These are phyloP conservation scores for Olyra latifolia DNA, from an alignment of 176 grass and related monocot genomes.

Conservation along the genomic window DNA sequence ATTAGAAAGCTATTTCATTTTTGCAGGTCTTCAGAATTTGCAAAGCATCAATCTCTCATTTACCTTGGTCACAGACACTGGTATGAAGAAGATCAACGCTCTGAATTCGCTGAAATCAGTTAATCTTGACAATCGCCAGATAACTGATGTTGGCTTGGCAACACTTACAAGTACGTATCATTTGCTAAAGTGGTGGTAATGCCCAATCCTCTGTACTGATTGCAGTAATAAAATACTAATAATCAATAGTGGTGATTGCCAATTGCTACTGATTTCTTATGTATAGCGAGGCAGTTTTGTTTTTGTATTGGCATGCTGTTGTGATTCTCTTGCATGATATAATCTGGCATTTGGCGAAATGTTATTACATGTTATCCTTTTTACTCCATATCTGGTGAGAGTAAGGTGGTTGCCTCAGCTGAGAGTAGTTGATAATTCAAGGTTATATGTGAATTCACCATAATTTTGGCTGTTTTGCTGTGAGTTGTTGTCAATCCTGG, in stretches of 20 bases:
- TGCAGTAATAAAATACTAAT: neutral
- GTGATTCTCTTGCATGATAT: neutral
- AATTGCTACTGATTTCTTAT: neutral
- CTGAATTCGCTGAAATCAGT: conserved; percentile 72
- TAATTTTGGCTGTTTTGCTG: neutral
- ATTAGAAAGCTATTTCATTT: conserved; percentile 15
- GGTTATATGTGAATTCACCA: neutral
- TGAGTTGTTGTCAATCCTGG: neutral
- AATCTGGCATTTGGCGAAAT: neutral
- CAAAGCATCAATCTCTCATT: conserved; percentile 88
- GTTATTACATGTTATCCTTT: neutral
- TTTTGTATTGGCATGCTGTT: conserved; percentile 17
- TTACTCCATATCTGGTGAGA: neutral
- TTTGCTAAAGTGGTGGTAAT: neutral
- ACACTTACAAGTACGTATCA: conserved; percentile 68
- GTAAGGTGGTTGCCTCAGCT: neutral
- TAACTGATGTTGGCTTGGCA: conserved; percentile 85
- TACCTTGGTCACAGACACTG: conserved; percentile 73
- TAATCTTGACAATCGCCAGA: conserved; percentile 85
- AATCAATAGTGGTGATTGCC: neutral
- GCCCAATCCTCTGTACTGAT: neutral
- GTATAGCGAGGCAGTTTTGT: neutral
- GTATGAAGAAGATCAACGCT: conserved; percentile 70
- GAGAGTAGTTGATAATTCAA: neutral
- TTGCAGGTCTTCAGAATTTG: conserved; percentile 70